Evolutionary conservation across 768 basidiomycete genomes (phyloP).

Genomic region (Hydnomerulius pinastri): DNA sequence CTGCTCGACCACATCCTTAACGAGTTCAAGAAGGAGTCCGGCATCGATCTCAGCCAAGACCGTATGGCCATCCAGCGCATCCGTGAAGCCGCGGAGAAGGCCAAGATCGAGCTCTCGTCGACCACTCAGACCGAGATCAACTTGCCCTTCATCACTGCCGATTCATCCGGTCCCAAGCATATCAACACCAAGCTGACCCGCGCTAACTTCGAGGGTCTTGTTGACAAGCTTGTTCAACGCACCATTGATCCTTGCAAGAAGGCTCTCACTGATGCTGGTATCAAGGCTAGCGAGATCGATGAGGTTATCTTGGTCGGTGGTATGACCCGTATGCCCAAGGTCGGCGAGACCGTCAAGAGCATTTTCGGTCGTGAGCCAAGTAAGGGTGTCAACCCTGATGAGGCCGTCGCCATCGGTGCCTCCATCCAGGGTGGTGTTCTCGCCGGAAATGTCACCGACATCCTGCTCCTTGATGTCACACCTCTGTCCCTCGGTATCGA

Average conservation of each 20-base stretch:
- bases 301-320: constrained; percentile 99
- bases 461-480: constrained; percentile 93
- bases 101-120: constrained; percentile 97
- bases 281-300: constrained; percentile 90
- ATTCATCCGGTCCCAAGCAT: constrained; percentile 93
- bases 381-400: constrained; percentile 99
- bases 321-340: constrained; percentile 97
- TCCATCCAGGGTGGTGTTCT: constrained; percentile 98
- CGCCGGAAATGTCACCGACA: constrained; percentile 94
- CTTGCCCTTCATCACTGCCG: constrained; percentile 97
- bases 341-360: constrained; percentile 81
- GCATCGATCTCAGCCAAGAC: constrained; percentile 80
- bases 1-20: constrained; percentile 83
- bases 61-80: constrained; percentile 98
- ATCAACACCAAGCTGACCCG: constrained; percentile 91
- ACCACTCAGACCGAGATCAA: constrained; percentile 96
- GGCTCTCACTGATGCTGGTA: constrained; percentile 89
- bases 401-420: constrained; percentile 98
- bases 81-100: constrained; percentile 98
- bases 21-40: constrained; percentile 94
- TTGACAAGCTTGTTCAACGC: constrained; percentile 78
- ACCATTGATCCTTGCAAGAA: constrained; percentile 98
- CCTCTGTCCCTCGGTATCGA: constrained; percentile 94
- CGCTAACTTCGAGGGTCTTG: constrained; percentile 88
- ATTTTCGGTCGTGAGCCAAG: constrained; percentile 96